Conservation (phyloP, 2,329 filamentous ascomycete genomes). For the Xylaria hypoxylon region DNA sequence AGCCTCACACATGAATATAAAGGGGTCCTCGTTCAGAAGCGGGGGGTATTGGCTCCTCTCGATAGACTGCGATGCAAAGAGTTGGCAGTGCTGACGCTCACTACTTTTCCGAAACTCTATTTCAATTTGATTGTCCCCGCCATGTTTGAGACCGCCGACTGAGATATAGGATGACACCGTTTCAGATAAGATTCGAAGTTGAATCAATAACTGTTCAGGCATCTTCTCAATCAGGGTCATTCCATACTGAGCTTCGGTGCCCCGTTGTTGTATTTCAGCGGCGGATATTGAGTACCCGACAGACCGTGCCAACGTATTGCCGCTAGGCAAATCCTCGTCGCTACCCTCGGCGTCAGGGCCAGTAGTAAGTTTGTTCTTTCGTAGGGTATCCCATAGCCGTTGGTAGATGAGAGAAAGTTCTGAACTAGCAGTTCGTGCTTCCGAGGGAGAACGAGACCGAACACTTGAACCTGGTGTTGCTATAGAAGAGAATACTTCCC, state of each 20-base stretch:
- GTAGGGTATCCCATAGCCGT: slow-evolving; percentile 69
- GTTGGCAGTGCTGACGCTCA: slow-evolving; percentile 77
- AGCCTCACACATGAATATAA: slow-evolving; percentile 84
- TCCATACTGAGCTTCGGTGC: slow-evolving; percentile 78
- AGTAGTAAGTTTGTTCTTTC: slow-evolving; percentile 62
- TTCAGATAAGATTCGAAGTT: slow-evolving; percentile 88
- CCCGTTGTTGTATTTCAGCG: slow-evolving; percentile 91
- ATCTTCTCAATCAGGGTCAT: slow-evolving; percentile 85
- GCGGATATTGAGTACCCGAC: slow-evolving; percentile 89
- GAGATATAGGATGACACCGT: slow-evolving; percentile 88
- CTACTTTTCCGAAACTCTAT: slow-evolving; percentile 75
- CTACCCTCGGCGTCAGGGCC: slow-evolving; percentile 39
- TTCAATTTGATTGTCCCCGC: slow-evolving; percentile 70
- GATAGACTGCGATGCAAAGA: slow-evolving; percentile 74
- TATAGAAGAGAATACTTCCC: slow-evolving; percentile 57
- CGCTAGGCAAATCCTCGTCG: slow-evolving; percentile 63
- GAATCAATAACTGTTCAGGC: slow-evolving; percentile 83
- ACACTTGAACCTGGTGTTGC: slow-evolving; percentile 53
- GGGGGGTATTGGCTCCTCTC: slow-evolving; percentile 62
- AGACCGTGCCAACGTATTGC: slow-evolving; percentile 71
- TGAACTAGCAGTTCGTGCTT: slow-evolving; percentile 54
- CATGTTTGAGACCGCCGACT: slow-evolving; percentile 75
- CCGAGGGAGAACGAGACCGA: slow-evolving; percentile 50
- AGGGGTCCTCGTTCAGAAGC: slow-evolving; percentile 76
- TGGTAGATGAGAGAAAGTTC: slow-evolving; percentile 72